Base-by-base conservation (phyloP, 495 filamentous ascomycete species). In the Penicillium coffeae region DNA sequence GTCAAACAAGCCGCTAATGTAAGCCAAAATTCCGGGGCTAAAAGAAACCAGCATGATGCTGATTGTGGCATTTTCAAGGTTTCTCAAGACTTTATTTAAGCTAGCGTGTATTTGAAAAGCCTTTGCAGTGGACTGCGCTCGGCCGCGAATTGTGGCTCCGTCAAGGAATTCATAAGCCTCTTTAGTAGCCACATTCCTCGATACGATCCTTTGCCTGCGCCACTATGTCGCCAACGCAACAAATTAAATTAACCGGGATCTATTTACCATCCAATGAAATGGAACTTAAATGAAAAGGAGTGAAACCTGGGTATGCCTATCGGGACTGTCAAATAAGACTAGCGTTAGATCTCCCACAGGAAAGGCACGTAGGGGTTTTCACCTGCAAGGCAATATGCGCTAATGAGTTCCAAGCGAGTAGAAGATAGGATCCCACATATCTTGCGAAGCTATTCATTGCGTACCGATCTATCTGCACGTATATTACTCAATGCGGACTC, bases 391-490 rank as follows among this genome's bases (percentile, higher is more conserved):
- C 32, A n/a, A n/a, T n/a, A 30, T 30, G 25, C 25, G 25, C 25
- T 30, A 30, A 4, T 10, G 4, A 30, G 25, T 5, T 30, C 25
- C 5, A 30, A 10, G 25, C 25, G 25, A 4, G 25, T 30, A 10
- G 5, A 10, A 30, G n/a, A n/a, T n/a, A n/a, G n/a, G n/a, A n/a
- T n/a, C n/a, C n/a, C n/a, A n/a, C n/a, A n/a, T n/a, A n/a, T n/a
- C n/a, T n/a, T n/a, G n/a, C n/a, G n/a, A n/a, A n/a, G n/a, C n/a
- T n/a, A n/a, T n/a, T n/a, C n/a, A n/a, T n/a, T n/a, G n/a, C 8
- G 21, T 46, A 35, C 43, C 35, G 33, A 44, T 44, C 42, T 21
- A 13, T n/a, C 7, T 38, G 34, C 20, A 38, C 33, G 21, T 15
- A 4, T 2, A 47, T 12, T 47, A 27, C 44, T 34, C 34, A n/a